Evolutionary conservation across 257 asterid genomes (phyloP), one percentile per base, ranked within the genome.

Genomic region (Nicotiana knightiana): DNA sequence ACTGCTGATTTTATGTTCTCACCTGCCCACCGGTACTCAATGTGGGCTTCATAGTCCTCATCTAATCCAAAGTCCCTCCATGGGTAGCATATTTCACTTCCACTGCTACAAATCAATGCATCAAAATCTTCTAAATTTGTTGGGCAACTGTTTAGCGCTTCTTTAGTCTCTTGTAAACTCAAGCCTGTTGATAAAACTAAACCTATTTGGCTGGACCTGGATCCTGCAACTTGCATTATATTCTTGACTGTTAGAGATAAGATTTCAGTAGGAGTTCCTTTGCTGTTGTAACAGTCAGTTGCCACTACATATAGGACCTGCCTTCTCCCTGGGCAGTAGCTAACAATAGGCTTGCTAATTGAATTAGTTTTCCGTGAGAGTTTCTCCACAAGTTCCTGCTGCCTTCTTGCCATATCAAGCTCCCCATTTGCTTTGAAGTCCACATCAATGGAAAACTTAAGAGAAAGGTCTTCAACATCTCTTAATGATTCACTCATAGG

Each of bases 11-110:
- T 89, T 66, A 89, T 89, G 35, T 89, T 85, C 81, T 90, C 93
- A 81, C 94, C 91, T 15, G 94, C 89, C 97, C 95, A 91, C 33
- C 92, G 92, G 81, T 88, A 83, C 85, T 86, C 94, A 63, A 89
- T 85, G 83, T 89, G 94, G 81, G 90, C 86, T 83, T 86, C 88
- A 3, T 92, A 90, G 85, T 91, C 92, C 80, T 90, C 91, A 85
- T 91, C 93, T 57, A 80, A 53, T 35, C 26, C 86, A 82, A 86
- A 84, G 84, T 91, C 93, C 86, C 86, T 87, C 93, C 95, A 92
- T 8, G 97, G 93, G 67, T 88, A 87, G 84, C 85, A 90, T 75
- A 92, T 85, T 87, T 92, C 93, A 57, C 97, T 88, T 39, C 97
- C 97, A 77, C 92, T 89, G 85, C 89, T 86, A 55, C 94, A 92